Evolutionary conservation across 164 flowering plant genomes (phyloP).

Genomic region (Tinospora cordifolia): DNA sequence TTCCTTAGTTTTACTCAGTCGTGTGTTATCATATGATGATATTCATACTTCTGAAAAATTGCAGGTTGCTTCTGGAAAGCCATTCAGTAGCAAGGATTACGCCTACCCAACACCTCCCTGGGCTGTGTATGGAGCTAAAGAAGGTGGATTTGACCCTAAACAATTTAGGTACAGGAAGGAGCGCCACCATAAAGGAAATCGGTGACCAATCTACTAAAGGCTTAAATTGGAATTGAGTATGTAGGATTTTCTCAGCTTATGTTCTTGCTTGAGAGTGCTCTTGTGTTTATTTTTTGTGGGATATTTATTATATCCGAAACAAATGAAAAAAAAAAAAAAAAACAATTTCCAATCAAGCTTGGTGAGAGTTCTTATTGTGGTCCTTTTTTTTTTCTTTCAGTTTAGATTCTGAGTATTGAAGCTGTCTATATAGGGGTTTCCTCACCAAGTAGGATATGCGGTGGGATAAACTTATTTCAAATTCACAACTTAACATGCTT

Average conservation of each 20-base stretch:
- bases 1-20: not conserved
- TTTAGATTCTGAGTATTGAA: not conserved
- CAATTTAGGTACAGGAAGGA: conserved; percentile 73
- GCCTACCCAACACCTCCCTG: conserved; percentile 87
- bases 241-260: not conserved
- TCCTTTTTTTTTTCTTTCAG: not conserved
- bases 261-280: not conserved
- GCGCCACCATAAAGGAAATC: conserved; percentile 55
- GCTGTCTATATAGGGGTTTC: not conserved
- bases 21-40: not conserved
- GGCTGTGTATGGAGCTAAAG: conserved; percentile 94
- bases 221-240: not conserved
- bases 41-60: conserved; percentile 1
- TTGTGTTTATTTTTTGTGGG: not conserved
- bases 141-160: conserved; percentile 96
- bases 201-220: conserved; percentile 8
- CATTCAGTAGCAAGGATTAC: conserved; percentile 75
- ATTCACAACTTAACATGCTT: too few relatives aligned
- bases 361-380: not conserved
- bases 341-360: not conserved
- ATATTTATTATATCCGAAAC: too few relatives aligned
- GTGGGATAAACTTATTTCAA: too few relatives aligned
- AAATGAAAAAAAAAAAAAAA: not conserved
- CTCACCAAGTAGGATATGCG: too few relatives aligned
- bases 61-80: conserved; percentile 76